Evolutionary conservation across 169 alveolate genomes (phyloP).

Genomic region (Plasmodium adleri): DNA sequence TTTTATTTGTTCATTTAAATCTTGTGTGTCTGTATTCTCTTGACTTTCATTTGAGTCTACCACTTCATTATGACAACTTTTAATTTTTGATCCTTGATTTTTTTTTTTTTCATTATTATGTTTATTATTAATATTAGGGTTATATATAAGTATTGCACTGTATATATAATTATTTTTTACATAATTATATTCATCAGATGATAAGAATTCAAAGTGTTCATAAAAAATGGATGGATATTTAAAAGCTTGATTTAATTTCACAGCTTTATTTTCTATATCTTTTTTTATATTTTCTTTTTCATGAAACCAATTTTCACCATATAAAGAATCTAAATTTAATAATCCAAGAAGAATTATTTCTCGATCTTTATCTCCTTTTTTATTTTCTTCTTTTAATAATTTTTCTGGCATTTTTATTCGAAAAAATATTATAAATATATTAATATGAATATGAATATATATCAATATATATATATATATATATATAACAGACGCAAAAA

Average conservation of each 20-base stretch:
- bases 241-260: slow-evolving; percentile 52
- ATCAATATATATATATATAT: too few species aligned
- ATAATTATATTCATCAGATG: slow-evolving; percentile 31
- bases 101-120: neutral
- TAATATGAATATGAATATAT: neutral
- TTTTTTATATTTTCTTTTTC: slow-evolving; percentile 53
- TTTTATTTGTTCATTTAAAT: neutral
- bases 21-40: neutral
- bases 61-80: neutral
- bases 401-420: neutral
- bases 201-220: slow-evolving; percentile 50
- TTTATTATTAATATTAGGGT: slow-evolving; percentile 19
- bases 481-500: too few species aligned
- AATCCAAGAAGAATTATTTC: slow-evolving; percentile 47
- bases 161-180: slow-evolving; percentile 58
- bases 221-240: slow-evolving; percentile 33
- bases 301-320: slow-evolving; percentile 39
- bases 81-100: neutral
- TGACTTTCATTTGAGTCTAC: neutral
- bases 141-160: slow-evolving; percentile 58
- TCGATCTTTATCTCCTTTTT: slow-evolving; percentile 32
- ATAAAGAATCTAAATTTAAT: slow-evolving; percentile 38
- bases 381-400: neutral
- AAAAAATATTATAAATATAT: neutral
- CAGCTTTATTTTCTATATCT: slow-evolving; percentile 32